Conservation (phyloP, 495 filamentous ascomycete genomes). For the Neurospora africana region DNA sequence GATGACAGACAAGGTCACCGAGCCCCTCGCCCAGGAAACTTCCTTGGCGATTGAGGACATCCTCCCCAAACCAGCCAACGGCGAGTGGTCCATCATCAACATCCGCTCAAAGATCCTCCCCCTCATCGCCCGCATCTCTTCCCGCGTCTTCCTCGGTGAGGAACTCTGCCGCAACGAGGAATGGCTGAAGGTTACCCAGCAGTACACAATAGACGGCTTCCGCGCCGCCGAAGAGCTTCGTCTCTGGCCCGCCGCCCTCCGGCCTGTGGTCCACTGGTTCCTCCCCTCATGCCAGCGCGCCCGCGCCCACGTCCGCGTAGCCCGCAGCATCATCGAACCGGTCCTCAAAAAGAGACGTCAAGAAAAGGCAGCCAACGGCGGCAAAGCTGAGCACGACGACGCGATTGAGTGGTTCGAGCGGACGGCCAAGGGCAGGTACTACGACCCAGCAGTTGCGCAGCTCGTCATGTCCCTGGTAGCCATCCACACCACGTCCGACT, state of each 20-base stretch:
- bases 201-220: conserved; percentile 27
- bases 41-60: conserved; percentile 24
- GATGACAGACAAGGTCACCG: conserved; percentile 20
- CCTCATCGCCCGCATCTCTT: conserved; percentile 33
- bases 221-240: conserved; percentile 21
- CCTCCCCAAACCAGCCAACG: conserved; percentile 7
- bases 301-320: conserved; percentile 11
- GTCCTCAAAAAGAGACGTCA: conserved; percentile 19
- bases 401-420: conserved; percentile 27
- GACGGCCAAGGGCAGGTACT: conserved; percentile 16
- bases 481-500: conserved; percentile 29
- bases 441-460: conserved; percentile 20
- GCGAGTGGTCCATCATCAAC: conserved; percentile 20
- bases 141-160: conserved; percentile 38
- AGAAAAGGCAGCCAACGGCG: conserved; percentile 6
- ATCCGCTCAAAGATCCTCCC: conserved; percentile 13
- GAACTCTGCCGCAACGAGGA: conserved; percentile 33
- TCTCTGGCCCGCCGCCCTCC: conserved; percentile 21
- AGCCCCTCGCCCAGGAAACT: conserved; percentile 33
- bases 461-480: conserved; percentile 20
- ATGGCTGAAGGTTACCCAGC: conserved; percentile 32
- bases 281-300: conserved; percentile 20
- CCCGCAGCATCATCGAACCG: conserved; percentile 15
- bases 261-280: conserved; percentile 25
- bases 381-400: conserved; percentile 17